Evolutionary conservation across 2,329 filamentous ascomycete species (phyloP).

Genomic region (Malbranchea zuffiana): DNA sequence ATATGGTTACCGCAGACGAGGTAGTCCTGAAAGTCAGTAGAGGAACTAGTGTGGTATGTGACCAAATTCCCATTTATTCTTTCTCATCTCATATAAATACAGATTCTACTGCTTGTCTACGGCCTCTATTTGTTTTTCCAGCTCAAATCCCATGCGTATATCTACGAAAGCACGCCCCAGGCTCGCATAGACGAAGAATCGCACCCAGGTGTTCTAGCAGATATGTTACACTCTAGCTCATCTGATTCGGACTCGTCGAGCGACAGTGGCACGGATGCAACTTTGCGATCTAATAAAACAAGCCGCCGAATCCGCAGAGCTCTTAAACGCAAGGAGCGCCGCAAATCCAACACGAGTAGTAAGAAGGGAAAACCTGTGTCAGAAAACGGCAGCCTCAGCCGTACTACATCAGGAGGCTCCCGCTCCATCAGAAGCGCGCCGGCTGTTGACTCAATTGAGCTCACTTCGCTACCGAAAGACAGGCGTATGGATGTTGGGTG

Average conservation of each 20-base stretch:
- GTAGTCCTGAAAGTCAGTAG: slow-evolving; percentile 76
- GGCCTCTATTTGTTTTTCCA: slow-evolving; percentile 80
- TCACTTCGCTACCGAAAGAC: too few species aligned
- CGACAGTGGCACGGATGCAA: slow-evolving; percentile 53
- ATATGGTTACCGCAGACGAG: slow-evolving; percentile 50
- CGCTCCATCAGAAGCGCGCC: too few species aligned
- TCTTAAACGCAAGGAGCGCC: slow-evolving; percentile 57
- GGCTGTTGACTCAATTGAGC: too few species aligned
- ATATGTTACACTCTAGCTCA: slow-evolving; percentile 60
- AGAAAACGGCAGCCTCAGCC: too few species aligned
- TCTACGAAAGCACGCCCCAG: slow-evolving; percentile 86
- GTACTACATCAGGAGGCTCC: too few species aligned
- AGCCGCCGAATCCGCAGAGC: slow-evolving; percentile 65
- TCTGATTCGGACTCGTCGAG: slow-evolving; percentile 45
- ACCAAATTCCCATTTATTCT: background rate
- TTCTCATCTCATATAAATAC: background rate
- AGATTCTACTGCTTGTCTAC: slow-evolving; percentile 73
- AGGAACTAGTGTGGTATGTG: slow-evolving; percentile 69
- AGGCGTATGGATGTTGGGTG: too few species aligned
- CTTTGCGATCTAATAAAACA: slow-evolving; percentile 53
- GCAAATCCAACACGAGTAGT: slow-evolving; percentile 67
- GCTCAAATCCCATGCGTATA: slow-evolving; percentile 67
- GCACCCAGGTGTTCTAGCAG: slow-evolving; percentile 70
- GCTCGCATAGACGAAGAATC: slow-evolving; percentile 87
- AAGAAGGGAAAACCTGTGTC: slow-evolving; percentile 43